Conservation (phyloP, 140 eudicot genomes). For the Flaveria floridana region DNA sequence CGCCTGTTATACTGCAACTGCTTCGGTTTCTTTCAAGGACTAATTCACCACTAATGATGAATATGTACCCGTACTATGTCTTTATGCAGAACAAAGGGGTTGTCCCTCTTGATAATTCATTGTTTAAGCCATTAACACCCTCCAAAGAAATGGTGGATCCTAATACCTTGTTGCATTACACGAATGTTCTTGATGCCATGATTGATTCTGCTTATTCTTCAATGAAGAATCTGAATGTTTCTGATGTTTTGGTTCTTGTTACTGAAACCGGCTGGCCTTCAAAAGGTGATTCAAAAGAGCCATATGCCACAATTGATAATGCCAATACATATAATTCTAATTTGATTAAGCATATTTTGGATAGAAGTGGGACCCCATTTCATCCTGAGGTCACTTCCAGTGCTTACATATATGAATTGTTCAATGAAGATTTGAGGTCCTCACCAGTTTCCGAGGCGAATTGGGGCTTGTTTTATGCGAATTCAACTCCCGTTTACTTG, state of each 20-base stretch:
- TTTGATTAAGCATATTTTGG: slow-evolving; percentile 69
- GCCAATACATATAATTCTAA: slow-evolving; percentile 84
- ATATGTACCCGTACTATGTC: slow-evolving; percentile 86
- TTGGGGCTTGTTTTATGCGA: slow-evolving; percentile 85
- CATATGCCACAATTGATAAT: slow-evolving; percentile 80
- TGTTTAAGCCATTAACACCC: slow-evolving; percentile 84
- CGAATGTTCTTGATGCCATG: slow-evolving; percentile 86
- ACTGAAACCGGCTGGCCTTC: slow-evolving; percentile 97
- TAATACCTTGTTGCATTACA: slow-evolving; percentile 76
- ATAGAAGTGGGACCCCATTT: slow-evolving; percentile 73
- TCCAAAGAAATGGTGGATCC: slow-evolving; percentile 92
- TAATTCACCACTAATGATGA: slow-evolving; percentile 81
- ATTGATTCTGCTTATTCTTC: slow-evolving; percentile 81
- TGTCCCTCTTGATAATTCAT: slow-evolving; percentile 75
- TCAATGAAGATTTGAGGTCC: slow-evolving; percentile 86
- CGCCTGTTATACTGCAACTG: slow-evolving; percentile 52
- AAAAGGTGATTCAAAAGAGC: slow-evolving; percentile 84
- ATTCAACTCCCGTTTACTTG: slow-evolving; percentile 82
- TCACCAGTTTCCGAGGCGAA: slow-evolving; percentile 79
- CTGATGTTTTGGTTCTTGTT: slow-evolving; percentile 71
- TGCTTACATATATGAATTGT: slow-evolving; percentile 78
- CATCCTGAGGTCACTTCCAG: slow-evolving; percentile 77
- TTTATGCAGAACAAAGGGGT: slow-evolving; percentile 93
- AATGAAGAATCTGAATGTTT: slow-evolving; percentile 69
- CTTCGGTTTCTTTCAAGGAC: slow-evolving; percentile 68